Conservation (phyloP, 2,329 filamentous ascomycete genomes). For the Ophiosphaerella korrae region DNA sequence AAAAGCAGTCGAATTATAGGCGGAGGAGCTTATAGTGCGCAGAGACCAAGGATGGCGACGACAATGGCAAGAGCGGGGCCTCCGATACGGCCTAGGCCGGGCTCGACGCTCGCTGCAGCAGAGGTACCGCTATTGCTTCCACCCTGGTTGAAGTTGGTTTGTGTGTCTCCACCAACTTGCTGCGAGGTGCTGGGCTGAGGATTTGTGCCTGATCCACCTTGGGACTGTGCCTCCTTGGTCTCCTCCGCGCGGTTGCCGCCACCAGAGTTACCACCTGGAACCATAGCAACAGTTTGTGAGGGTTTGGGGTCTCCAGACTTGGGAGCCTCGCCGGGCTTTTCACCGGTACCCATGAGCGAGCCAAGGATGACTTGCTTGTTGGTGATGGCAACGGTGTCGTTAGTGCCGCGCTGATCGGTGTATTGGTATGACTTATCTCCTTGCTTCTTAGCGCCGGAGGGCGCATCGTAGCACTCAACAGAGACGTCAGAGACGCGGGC, state of each 20-base stretch:
- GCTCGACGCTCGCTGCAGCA: conserved; percentile 28
- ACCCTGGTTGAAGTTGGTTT: conserved; percentile 34
- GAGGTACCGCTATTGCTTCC: conserved; percentile 14
- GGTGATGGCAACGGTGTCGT: conserved; percentile 75
- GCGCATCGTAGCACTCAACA: conserved; percentile 88
- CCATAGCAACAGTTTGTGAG: conserved; percentile 50
- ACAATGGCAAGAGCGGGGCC: conserved; percentile 42
- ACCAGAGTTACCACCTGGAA: conserved; percentile 62
- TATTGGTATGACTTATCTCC: conserved; percentile 76
- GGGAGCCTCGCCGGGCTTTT: conserved; percentile 63
- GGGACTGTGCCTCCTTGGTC: conserved; percentile 19
- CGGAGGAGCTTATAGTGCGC: conserved; percentile 29
- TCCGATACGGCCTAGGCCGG: conserved; percentile 33
- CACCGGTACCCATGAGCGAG: conserved; percentile 80
- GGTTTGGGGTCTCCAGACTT: conserved; percentile 36
- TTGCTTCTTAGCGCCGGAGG: conserved; percentile 66
- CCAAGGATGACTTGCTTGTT: conserved; percentile 76
- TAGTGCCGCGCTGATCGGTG: conserved; percentile 67
- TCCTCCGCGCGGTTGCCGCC: conserved; percentile 51
- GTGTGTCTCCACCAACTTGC: conserved; percentile 8
- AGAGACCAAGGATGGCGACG: conserved; percentile 37
- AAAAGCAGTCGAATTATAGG: neutral
- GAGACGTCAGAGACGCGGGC: conserved; percentile 76
- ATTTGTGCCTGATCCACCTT: conserved; percentile 1
- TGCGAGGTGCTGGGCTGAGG: conserved; percentile 6